A percentile compares a stretch with the other conserved stretches of the same genome.
Evolutionary conservation across 2,329 filamentous ascomycete genomes (phyloP).

Genomic region (Sclerotinia sclerotiorum): DNA sequence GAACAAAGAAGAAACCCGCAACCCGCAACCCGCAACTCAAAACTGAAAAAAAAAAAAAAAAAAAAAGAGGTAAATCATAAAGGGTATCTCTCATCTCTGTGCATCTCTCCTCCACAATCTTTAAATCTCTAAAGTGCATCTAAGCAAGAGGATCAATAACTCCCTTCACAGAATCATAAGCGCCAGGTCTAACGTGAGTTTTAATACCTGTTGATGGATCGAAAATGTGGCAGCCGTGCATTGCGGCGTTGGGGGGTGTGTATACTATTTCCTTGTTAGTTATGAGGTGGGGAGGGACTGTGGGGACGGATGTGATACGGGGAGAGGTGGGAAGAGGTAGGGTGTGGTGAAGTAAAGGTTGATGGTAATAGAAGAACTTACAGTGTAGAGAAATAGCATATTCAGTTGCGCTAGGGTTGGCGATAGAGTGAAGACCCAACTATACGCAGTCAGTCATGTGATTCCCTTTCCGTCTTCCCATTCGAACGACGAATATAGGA

Average conservation of each 20-base stretch:
- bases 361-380: conserved; percentile 26
- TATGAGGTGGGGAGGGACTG: no score
- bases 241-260: conserved; percentile 88
- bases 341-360: background rate
- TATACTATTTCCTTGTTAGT: conserved; percentile 53
- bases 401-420: conserved; percentile 68
- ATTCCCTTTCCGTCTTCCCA: background rate
- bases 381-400: conserved; percentile 81
- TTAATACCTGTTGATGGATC: conserved; percentile 72
- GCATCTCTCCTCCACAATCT: background rate
- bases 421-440: conserved; percentile 81
- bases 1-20: no score
- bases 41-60: background rate
- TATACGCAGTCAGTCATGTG: conserved; percentile 7
- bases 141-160: background rate
- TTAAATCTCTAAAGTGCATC: background rate
- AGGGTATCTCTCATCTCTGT: conserved; percentile 8
- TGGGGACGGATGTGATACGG: background rate
- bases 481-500: background rate
- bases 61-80: background rate
- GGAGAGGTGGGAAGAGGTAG: background rate
- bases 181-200: conserved; percentile 68
- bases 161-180: conserved; percentile 62
- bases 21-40: background rate
- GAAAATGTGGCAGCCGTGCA: conserved; percentile 78